phyloP scores from a whole-genome alignment of 345 rosid genomes.

The Garcia nutans region DNA sequence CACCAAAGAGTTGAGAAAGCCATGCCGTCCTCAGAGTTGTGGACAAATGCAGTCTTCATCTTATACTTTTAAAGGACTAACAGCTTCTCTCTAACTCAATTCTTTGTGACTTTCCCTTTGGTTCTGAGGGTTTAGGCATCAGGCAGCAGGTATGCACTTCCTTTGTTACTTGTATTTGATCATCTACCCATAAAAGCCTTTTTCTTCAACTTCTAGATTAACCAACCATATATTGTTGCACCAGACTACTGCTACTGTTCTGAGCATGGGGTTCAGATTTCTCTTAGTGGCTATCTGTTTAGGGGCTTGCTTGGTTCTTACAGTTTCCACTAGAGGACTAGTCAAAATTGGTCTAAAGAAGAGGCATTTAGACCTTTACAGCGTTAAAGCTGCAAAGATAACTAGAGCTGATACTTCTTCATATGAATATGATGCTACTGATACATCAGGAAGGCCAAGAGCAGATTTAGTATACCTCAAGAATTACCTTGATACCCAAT shows the following conservation, averaged over 20 bases:
- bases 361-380: slow-evolving; percentile 33
- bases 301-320: slow-evolving; percentile 26
- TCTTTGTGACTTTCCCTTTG: not conserved
- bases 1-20: not conserved
- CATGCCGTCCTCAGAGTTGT: slow-evolving; percentile 7
- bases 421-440: not conserved
- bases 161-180: too few species aligned
- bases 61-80: not conserved
- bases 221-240: not conserved
- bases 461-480: slow-evolving; percentile 44
- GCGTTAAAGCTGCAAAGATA: slow-evolving; percentile 31
- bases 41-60: not conserved
- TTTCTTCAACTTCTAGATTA: not conserved
- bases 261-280: slow-evolving; percentile 31
- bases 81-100: not conserved
- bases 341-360: slow-evolving; percentile 44
- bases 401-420: slow-evolving; percentile 7
- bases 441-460: not conserved
- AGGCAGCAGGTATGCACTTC: not conserved
- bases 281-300: slow-evolving; percentile 28
- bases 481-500: slow-evolving; percentile 54
- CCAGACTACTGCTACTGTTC: not conserved
- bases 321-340: slow-evolving; percentile 28
- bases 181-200: not conserved
- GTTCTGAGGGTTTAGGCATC: not conserved